A percentile compares a stretch with the other conserved stretches of the same genome.
These are phyloP conservation scores for Colletotrichum cordylinicola DNA, from an alignment of 2,329 filamentous ascomycete genomes.

Conservation along the genomic window DNA sequence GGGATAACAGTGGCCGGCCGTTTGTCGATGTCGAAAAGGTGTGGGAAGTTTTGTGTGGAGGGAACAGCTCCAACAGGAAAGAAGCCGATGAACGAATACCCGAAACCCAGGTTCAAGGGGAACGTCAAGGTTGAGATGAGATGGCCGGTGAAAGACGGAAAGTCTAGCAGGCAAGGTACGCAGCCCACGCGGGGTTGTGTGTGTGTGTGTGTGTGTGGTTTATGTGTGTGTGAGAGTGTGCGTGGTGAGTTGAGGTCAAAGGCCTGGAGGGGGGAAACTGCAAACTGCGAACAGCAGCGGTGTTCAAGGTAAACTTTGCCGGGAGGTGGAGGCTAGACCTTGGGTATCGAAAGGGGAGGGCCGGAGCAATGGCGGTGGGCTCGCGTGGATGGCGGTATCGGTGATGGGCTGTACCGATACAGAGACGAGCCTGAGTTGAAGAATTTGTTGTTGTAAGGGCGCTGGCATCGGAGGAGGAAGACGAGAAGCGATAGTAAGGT, in stretches of 20 bases:
- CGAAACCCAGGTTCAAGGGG: background rate
- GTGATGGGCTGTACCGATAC: background rate
- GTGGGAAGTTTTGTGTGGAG: background rate
- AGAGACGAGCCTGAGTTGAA: background rate
- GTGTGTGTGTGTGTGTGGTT: background rate
- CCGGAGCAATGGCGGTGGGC: background rate
- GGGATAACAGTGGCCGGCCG: background rate
- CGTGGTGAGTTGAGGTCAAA: background rate
- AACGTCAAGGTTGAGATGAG: conserved; percentile 3
- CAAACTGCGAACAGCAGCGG: background rate
- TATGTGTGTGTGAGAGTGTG: background rate
- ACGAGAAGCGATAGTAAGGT: background rate
- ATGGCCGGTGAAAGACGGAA: conserved; percentile 4
- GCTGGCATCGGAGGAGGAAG: background rate
- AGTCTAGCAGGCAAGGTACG: background rate
- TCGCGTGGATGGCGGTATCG: background rate
- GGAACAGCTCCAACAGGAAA: background rate
- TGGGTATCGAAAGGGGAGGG: background rate
- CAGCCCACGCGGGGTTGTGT: background rate
- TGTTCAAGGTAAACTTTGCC: background rate
- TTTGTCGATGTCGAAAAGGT: background rate
- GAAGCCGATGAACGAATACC: background rate
- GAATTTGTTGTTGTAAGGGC: background rate
- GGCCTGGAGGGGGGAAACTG: background rate
- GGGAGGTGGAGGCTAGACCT: background rate